A percentile compares a stretch with the other conserved stretches of the same genome.
phyloP scores from a whole-genome alignment of 2,329 filamentous ascomycete species.

The Colletotrichum siamense region DNA sequence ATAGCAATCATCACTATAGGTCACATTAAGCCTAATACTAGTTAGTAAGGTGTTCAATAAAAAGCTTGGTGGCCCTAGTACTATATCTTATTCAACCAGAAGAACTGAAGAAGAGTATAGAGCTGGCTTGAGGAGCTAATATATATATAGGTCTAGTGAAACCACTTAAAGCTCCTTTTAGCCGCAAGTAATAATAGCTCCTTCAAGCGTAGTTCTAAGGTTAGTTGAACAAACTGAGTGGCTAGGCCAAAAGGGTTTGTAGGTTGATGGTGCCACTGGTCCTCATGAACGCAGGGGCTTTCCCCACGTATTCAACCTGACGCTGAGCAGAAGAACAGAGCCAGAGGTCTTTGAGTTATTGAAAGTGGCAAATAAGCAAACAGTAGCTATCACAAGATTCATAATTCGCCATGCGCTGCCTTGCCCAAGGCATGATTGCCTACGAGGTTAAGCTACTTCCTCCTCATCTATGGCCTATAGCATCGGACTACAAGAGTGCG shows the following conservation, averaged over 20 bases:
- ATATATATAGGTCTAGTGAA: neutral
- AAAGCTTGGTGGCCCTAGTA: too few species aligned
- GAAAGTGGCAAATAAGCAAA: accelerated
- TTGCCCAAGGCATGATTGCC: neutral
- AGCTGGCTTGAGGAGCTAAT: too few species aligned
- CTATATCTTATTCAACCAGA: too few species aligned
- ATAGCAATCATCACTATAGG: too few species aligned
- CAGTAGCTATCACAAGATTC: accelerated
- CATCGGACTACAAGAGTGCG: neutral
- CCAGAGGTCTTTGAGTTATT: neutral
- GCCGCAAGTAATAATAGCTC: neutral
- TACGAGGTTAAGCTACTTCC: neutral
- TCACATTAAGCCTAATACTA: too few species aligned
- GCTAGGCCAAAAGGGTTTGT: neutral
- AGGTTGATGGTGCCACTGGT: neutral
- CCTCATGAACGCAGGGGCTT: neutral
- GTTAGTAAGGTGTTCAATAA: too few species aligned
- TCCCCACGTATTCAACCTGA: neutral
- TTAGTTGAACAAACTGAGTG: too few species aligned
- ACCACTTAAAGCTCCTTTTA: neutral
- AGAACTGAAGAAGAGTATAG: too few species aligned
- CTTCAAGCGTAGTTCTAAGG: too few species aligned
- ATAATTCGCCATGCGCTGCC: neutral
- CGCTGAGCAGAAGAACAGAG: accelerated
- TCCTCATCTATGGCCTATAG: neutral